phyloP scores from a whole-genome alignment of 2,329 filamentous ascomycete species.

The Clonostachys chloroleuca region DNA sequence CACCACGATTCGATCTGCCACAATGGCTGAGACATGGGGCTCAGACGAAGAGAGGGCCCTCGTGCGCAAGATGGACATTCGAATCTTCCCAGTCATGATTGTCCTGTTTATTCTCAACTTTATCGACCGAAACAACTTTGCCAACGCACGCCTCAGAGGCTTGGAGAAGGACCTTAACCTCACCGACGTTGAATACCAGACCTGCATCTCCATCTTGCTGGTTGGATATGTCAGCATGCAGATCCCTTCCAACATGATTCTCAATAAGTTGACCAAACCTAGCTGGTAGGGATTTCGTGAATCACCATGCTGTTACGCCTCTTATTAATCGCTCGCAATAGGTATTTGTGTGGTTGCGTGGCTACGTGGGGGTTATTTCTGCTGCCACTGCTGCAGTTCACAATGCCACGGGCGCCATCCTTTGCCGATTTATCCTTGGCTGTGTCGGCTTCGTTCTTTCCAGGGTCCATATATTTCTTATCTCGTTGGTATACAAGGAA shows the following conservation, averaged over 20 bases:
- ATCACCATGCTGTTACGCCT: slow-evolving; percentile 34
- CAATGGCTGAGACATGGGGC: too few species aligned
- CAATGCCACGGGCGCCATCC: slow-evolving; percentile 22
- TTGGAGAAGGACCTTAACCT: slow-evolving; percentile 18
- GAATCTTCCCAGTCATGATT: slow-evolving; percentile 22
- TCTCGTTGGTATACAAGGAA: slow-evolving; percentile 60
- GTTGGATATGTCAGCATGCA: slow-evolving; percentile 24
- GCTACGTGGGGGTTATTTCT: slow-evolving; percentile 40
- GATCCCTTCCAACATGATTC: slow-evolving; percentile 52
- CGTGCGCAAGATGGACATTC: slow-evolving; percentile 20
- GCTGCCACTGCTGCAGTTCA: slow-evolving; percentile 25
- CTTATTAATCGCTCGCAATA: not conserved
- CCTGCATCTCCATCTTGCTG: slow-evolving; percentile 7
- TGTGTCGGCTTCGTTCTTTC: slow-evolving; percentile 23
- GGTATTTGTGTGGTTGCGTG: slow-evolving; percentile 3
- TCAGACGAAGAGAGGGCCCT: slow-evolving; percentile 11
- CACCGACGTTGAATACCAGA: slow-evolving; percentile 15
- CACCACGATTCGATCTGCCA: too few species aligned
- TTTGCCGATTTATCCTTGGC: slow-evolving; percentile 26
- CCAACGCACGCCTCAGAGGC: slow-evolving; percentile 2
- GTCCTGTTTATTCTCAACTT: slow-evolving; percentile 26
- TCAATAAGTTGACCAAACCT: slow-evolving; percentile 41
- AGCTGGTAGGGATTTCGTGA: slow-evolving; percentile 40
- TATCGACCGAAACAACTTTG: slow-evolving; percentile 4
- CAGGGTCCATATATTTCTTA: slow-evolving; percentile 44